phyloP scores from a whole-genome alignment of 371 early-diverging fungal species.

The Lichtheimia hyalospora region DNA sequence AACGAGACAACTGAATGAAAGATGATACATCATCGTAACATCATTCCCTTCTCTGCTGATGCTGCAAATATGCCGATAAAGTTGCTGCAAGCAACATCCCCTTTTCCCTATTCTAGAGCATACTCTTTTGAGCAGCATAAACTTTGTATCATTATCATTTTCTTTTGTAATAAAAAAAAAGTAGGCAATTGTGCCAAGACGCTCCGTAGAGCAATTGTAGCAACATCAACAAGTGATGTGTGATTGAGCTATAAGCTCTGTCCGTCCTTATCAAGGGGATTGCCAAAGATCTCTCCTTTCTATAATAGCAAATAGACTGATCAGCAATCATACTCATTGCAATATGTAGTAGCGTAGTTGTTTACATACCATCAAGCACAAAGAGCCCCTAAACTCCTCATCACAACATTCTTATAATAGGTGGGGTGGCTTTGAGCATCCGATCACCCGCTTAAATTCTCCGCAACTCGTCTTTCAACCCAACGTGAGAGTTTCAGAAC shows the following conservation, averaged over 20 bases:
- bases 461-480: too few species aligned
- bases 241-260: constrained; percentile 40
- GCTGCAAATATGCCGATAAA: too few species aligned
- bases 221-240: constrained; percentile 22
- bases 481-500: too few species aligned
- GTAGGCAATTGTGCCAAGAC: constrained; percentile 18
- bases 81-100: too few species aligned
- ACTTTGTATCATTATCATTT: constrained; percentile 10
- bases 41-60: too few species aligned
- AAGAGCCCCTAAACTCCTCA: constrained; percentile 10
- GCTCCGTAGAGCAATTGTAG: constrained; percentile 11
- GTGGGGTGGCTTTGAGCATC: background rate
- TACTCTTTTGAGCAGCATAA: too few species aligned
- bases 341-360: too few species aligned
- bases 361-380: constrained; percentile 31
- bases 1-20: too few species aligned
- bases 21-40: too few species aligned
- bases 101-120: too few species aligned
- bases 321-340: too few species aligned
- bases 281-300: constrained; percentile 59
- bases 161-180: constrained; percentile 15
- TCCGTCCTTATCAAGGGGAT: constrained; percentile 60
- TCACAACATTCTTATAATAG: background rate
- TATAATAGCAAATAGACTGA: constrained; percentile 6
- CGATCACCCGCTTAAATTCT: too few species aligned